A percentile compares a stretch with the other conserved stretches of the same genome.
Conservation (phyloP, 2,329 filamentous ascomycete species). For the Apiospora koreana region DNA sequence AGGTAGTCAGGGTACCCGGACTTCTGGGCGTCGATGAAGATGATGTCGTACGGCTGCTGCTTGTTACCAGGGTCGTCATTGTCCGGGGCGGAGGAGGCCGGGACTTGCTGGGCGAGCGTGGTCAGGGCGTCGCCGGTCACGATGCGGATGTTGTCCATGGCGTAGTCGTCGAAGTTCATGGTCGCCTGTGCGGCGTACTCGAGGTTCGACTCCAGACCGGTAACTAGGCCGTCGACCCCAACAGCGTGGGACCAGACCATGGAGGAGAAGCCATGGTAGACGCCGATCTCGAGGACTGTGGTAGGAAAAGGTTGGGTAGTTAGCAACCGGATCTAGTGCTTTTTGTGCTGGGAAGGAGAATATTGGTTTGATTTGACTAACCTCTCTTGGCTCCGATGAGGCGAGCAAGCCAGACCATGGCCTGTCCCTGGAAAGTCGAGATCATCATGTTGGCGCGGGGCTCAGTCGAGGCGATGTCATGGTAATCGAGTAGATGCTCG, state of each 20-base stretch:
- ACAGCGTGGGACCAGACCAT: slow-evolving; percentile 50
- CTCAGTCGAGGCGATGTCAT: slow-evolving; percentile 22
- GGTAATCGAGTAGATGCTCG: slow-evolving; percentile 28
- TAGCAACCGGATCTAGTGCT: neutral
- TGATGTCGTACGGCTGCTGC: slow-evolving; percentile 49
- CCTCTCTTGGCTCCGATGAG: slow-evolving; percentile 42
- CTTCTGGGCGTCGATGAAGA: slow-evolving; percentile 58
- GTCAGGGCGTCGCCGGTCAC: slow-evolving; percentile 46
- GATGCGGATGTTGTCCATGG: slow-evolving; percentile 47
- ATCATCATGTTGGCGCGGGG: slow-evolving; percentile 37
- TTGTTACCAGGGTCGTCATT: slow-evolving; percentile 25
- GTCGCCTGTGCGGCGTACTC: slow-evolving; percentile 42
- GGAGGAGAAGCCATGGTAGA: slow-evolving; percentile 51
- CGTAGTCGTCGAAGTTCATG: slow-evolving; percentile 41
- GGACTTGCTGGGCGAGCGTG: slow-evolving; percentile 23
- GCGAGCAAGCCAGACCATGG: slow-evolving; percentile 42
- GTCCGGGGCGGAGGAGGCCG: neutral
- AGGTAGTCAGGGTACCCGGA: slow-evolving; percentile 52
- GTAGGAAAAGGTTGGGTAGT: neutral
- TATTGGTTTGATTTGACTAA: too few relatives aligned
- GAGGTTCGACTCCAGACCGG: slow-evolving; percentile 45
- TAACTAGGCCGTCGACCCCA: slow-evolving; percentile 43
- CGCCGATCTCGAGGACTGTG: slow-evolving; percentile 49
- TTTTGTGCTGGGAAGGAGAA: too few relatives aligned
- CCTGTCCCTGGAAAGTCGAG: slow-evolving; percentile 43